Conservation (phyloP, 2,329 filamentous ascomycete genomes). For the Claviceps cyperi region DNA sequence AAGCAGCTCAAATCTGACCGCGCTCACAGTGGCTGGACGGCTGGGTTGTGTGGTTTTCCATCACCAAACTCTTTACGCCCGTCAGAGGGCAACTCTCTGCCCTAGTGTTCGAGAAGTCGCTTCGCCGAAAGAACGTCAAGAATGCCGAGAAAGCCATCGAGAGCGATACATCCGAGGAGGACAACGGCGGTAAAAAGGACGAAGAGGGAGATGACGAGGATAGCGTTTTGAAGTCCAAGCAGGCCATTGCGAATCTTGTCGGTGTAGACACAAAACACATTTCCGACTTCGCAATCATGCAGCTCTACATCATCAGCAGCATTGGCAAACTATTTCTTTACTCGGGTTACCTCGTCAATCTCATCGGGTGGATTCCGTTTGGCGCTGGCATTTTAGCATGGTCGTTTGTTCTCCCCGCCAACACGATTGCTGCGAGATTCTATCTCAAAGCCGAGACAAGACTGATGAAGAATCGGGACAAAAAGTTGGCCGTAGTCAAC, state of each 20-base stretch:
- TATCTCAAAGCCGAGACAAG: slow-evolving; percentile 52
- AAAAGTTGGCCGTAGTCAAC: slow-evolving; percentile 61
- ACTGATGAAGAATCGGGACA: slow-evolving; percentile 62
- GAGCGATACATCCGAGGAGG: slow-evolving; percentile 15
- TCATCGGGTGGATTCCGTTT: slow-evolving; percentile 60
- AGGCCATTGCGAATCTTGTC: slow-evolving; percentile 64
- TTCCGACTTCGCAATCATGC: slow-evolving; percentile 51
- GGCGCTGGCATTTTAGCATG: slow-evolving; percentile 51
- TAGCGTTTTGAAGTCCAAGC: slow-evolving; percentile 37
- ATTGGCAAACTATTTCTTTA: slow-evolving; percentile 50
- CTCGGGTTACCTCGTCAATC: slow-evolving; percentile 47
- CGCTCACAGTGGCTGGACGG: slow-evolving; percentile 40
- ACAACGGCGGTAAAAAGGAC: slow-evolving; percentile 23
- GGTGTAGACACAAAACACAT: slow-evolving; percentile 62
- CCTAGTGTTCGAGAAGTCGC: slow-evolving; percentile 62
- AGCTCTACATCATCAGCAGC: slow-evolving; percentile 49
- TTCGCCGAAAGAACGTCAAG: slow-evolving; percentile 66
- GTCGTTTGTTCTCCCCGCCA: slow-evolving; percentile 50
- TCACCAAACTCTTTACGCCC: slow-evolving; percentile 47
- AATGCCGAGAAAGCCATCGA: slow-evolving; percentile 35
- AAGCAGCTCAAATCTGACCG: slow-evolving; percentile 2
- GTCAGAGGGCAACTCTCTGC: slow-evolving; percentile 56
- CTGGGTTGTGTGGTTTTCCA: slow-evolving; percentile 53
- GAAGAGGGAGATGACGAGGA: slow-evolving; percentile 37
- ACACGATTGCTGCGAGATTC: slow-evolving; percentile 49